These are phyloP conservation scores for Amauroascus verrucosus DNA, from an alignment of 2,329 filamentous ascomycete genomes.

Conservation along the genomic window DNA sequence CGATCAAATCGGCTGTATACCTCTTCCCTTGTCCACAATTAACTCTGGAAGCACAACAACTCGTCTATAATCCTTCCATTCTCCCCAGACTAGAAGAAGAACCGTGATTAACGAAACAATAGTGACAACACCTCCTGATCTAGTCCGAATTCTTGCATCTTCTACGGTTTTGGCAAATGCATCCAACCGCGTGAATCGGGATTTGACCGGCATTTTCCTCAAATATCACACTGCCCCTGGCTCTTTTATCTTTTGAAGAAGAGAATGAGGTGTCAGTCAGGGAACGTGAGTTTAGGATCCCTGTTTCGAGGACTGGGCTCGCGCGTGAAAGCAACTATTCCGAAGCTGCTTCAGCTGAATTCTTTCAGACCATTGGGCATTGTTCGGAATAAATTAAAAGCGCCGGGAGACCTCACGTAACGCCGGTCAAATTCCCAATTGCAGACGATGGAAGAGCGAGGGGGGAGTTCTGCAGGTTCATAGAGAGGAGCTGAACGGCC, in stretches of 20 bases:
- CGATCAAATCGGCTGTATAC: slow-evolving; percentile 38
- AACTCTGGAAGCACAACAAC: slow-evolving; percentile 83
- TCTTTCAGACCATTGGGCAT: slow-evolving; percentile 5
- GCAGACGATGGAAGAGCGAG: background rate
- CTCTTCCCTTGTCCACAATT: slow-evolving; percentile 92
- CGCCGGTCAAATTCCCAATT: background rate
- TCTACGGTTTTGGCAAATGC: slow-evolving; percentile 99
- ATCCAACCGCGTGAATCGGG: slow-evolving; percentile 89
- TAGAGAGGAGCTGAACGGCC: background rate
- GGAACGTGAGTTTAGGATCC: background rate
- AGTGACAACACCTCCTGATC: slow-evolving; percentile 88
- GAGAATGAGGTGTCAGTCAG: background rate
- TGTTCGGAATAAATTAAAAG: background rate
- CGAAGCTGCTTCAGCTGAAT: background rate
- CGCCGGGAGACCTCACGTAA: background rate
- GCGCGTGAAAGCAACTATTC: slow-evolving; percentile 6
- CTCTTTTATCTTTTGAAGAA: background rate
- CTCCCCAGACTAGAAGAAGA: slow-evolving; percentile 79
- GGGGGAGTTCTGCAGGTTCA: background rate
- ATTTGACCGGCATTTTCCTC: slow-evolving; percentile 70
- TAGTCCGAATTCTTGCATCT: slow-evolving; percentile 91
- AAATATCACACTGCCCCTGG: background rate
- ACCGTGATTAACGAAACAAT: slow-evolving; percentile 82
- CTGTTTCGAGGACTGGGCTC: background rate
- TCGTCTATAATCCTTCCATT: slow-evolving; percentile 88